Evolutionary conservation across 495 filamentous ascomycete genomes (phyloP).

Genomic region (Penicillium pulvis): DNA sequence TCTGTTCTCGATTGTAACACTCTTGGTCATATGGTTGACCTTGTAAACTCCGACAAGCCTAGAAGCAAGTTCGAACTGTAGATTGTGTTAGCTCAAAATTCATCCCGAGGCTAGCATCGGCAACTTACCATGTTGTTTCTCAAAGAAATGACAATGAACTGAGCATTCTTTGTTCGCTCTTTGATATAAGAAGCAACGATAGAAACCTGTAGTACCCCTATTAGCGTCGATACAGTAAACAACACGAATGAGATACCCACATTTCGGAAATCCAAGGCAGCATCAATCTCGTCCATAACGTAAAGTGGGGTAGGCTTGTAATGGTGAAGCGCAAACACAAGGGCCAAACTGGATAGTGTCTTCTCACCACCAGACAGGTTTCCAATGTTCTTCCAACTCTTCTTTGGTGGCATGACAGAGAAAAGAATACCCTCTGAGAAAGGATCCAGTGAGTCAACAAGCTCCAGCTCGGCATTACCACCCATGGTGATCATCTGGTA

Average conservation of each 20-base stretch:
- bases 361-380: constrained; percentile 96
- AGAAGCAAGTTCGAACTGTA: constrained; percentile 85
- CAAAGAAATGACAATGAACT: constrained; percentile 97
- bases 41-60: constrained; percentile 96
- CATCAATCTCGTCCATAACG: constrained; percentile 99
- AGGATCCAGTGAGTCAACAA: constrained; percentile 92
- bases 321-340: constrained; percentile 97
- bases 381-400: constrained; percentile 98
- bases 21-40: constrained; percentile 99
- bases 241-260: constrained; percentile 54
- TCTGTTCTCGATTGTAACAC: constrained; percentile 89
- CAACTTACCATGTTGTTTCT: constrained; percentile 86
- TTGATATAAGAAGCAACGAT: constrained; percentile 99
- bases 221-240: constrained; percentile 8
- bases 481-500: constrained; percentile 99
- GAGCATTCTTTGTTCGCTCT: constrained; percentile 97
- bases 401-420: constrained; percentile 98
- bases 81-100: constrained; percentile 16
- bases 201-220: constrained; percentile 66
- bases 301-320: constrained; percentile 98
- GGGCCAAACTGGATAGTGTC: constrained; percentile 87
- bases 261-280: constrained; percentile 95
- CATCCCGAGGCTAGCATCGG: not conserved
- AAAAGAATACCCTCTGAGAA: constrained; percentile 97
- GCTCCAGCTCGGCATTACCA: constrained; percentile 94